These are phyloP conservation scores for Parastagonospora avenae DNA, from an alignment of 2,329 filamentous ascomycete species.

Conservation along the genomic window DNA sequence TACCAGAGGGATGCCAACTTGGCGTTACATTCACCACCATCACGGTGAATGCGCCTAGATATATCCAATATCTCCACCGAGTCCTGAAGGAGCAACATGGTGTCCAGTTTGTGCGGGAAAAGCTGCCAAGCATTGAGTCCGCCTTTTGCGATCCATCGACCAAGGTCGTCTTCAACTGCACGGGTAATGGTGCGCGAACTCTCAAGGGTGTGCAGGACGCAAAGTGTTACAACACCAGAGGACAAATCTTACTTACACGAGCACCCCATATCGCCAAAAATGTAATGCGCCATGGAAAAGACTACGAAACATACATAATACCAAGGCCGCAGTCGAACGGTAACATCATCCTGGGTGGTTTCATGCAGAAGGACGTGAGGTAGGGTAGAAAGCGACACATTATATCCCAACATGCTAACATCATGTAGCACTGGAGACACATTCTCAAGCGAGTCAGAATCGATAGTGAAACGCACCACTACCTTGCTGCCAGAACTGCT, in stretches of 20 bases:
- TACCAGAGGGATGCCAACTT: slow-evolving; percentile 17
- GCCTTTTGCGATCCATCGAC: slow-evolving; percentile 15
- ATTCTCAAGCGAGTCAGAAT: slow-evolving; percentile 16
- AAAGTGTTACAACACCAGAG: slow-evolving; percentile 20
- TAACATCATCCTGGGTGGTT: slow-evolving; percentile 23
- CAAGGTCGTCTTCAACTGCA: slow-evolving; percentile 24
- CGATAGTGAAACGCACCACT: slow-evolving; percentile 18
- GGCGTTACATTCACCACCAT: slow-evolving; percentile 23
- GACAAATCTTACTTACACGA: slow-evolving; percentile 20
- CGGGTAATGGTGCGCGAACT: slow-evolving; percentile 17
- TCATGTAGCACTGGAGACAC: slow-evolving; percentile 17
- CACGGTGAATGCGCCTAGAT: slow-evolving; percentile 21
- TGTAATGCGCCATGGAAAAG: slow-evolving; percentile 25
- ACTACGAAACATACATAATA: slow-evolving; percentile 27
- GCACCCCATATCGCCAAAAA: slow-evolving; percentile 18
- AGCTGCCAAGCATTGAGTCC: slow-evolving; percentile 11
- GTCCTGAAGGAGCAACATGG: slow-evolving; percentile 10
- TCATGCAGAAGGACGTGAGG: slow-evolving; percentile 23
- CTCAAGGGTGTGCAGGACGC: slow-evolving; percentile 16
- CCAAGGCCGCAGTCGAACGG: slow-evolving; percentile 24
- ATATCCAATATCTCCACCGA: slow-evolving; percentile 18
- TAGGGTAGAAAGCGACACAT: slow-evolving; percentile 1
- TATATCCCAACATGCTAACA: not conserved
- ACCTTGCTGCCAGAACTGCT: slow-evolving; percentile 15
- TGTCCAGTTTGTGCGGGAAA: slow-evolving; percentile 14